Base-by-base conservation (phyloP, 495 filamentous ascomycete species). In the Penicillium nucicola region DNA sequence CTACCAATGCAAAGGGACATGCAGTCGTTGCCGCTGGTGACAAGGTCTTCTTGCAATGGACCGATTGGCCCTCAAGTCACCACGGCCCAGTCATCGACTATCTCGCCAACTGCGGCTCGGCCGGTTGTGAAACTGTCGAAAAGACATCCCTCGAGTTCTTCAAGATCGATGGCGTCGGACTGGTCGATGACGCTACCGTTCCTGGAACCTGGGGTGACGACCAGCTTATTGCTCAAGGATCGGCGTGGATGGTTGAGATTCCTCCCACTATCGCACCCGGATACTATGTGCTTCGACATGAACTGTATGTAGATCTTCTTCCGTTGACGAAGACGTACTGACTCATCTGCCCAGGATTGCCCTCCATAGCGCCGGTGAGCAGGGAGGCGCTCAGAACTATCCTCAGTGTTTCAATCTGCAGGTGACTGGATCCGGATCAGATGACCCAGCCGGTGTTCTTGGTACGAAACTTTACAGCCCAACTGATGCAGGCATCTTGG, bases 271-370 rank as follows among this genome's bases (percentile, higher is more conserved):
- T 90, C 40, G 76, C 76, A 17, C 60, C 82, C 3, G 87, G 87
- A n/a, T 81, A 85, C 68, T 92, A 89, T 61, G 82, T 92, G 32
- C 67, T 92, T 35, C 81, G 88, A 32, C 82, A 89, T 64, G 88
- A 91, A 66, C 4, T 48, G 46, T 48, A 33, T n/a, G 46, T 23
- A 6, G 0, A 3, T 13, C 0, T 31, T 1, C 2, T 4, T 14
- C 6, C 15, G 4, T 10, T 10, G 1, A 3, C 18, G 1, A 13
- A 14, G 20, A 1, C 3, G 0, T 6, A n/a, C 46, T 48, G 33
- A 41, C 14, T 18, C n/a, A 5, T 1, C 4, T 17, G 1, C 9
- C 9, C 25, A 82, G 90, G 52, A 86, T 90, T 48, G 86, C 84
- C 9, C 80, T 90, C 4, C 87, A 91, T 69, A 69, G 75, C 5